phyloP scores from a whole-genome alignment of 345 rosid genomes.

The Syzygium aromaticum region DNA sequence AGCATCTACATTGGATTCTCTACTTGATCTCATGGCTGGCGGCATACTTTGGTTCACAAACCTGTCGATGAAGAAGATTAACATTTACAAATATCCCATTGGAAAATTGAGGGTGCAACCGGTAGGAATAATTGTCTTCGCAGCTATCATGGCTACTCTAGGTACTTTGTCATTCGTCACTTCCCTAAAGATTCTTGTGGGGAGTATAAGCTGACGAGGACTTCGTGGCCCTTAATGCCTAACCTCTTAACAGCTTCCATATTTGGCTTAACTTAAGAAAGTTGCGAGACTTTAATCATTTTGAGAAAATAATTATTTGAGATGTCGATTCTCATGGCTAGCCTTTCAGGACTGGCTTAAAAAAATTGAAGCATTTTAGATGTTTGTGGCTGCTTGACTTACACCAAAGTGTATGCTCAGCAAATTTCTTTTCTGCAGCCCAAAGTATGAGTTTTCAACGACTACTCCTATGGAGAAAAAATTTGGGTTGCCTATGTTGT shows the following conservation, averaged over 20 bases:
- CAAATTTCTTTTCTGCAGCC: not conserved
- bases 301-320: not conserved
- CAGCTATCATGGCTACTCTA: slow-evolving; percentile 93
- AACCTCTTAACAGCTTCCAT: not conserved
- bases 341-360: not conserved
- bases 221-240: not conserved
- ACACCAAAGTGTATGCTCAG: not conserved
- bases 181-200: not conserved
- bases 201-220: not conserved
- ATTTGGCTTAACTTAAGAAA: not conserved
- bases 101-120: slow-evolving; percentile 96
- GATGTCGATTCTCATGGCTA: not conserved
- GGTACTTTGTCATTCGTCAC: slow-evolving; percentile 29
- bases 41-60: slow-evolving; percentile 96
- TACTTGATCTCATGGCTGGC: slow-evolving; percentile 94
- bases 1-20: slow-evolving; percentile 90
- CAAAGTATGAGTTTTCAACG: not conserved
- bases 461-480: not conserved
- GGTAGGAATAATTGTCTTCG: slow-evolving; percentile 84
- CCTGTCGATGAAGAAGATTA: slow-evolving; percentile 70
- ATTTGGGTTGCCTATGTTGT: not conserved
- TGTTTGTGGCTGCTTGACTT: not conserved
- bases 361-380: not conserved
- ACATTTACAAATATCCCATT: slow-evolving; percentile 86
- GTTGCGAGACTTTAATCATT: not conserved